Base-by-base conservation (phyloP, 768 basidiomycete species). In the Paxillus involutus region DNA sequence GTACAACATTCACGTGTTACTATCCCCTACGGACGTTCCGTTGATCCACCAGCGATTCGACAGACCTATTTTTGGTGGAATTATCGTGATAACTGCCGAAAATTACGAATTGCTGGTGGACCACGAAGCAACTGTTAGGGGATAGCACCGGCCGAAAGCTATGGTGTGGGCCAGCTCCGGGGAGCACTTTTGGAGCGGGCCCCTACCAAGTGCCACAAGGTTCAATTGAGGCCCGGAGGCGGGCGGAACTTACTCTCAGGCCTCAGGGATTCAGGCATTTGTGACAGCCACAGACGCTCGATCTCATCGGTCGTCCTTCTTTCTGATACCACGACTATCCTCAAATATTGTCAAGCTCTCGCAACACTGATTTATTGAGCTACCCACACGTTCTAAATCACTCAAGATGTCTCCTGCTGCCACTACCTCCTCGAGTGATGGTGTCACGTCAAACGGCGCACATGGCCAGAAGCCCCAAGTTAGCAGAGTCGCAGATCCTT, bases 371-470 rank as follows among this genome's bases (percentile, higher is more conserved):
- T 36, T n/a, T 40, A 10, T 44, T n/a, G 19, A 24, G 39, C 39
- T 24, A 44, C 44, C 13, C 12, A 7, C 52, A 44, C 45, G 33
- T 36, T 21, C 33, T 43, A 10, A 21, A 39, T 13, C 7, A 10
- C n/a, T 52, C 42, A 57, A 33, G 47, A 70, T 70, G 69, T 53
- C 68, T 51, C 66, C 68, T 9, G 56, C 63, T 45, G 26, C 26
- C 26, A 56, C 61, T 43, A 60, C 60, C 0, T 45, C 59, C 43
- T 44, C 47, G 7, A 51, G 32, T 51, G 47, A 45, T 9, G 21
- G 9, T 12, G 21, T 32, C 37, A 47, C 63, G 46, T 54, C 53
- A 4, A 49, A 48, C 40, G 59, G 55, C 24, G 4, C 32, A 2
- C 49, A 47, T 21, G 21, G 45, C 14, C 57, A 32, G 47, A 64